These are phyloP conservation scores for Striga asiatica DNA, from an alignment of 257 asterid genomes.

Conservation along the genomic window DNA sequence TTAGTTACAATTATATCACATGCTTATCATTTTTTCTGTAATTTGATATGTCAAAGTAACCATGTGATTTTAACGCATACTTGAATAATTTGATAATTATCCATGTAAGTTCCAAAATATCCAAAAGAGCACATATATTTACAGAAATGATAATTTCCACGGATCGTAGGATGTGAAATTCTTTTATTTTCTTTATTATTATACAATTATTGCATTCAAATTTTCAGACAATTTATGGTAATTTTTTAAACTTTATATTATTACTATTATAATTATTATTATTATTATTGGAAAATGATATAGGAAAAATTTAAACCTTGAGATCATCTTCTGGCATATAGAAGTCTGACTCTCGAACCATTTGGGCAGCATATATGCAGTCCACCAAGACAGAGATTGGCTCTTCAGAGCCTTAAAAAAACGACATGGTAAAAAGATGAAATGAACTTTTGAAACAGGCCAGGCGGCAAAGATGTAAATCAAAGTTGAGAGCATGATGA, in stretches of 20 bases:
- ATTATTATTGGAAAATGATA: neutral
- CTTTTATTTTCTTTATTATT: too few relatives aligned
- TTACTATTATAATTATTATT: too few relatives aligned
- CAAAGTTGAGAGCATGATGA: too few relatives aligned
- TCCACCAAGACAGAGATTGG: slow-evolving; percentile 43
- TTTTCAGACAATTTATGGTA: neutral
- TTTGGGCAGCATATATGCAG: slow-evolving; percentile 69
- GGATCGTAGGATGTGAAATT: too few relatives aligned
- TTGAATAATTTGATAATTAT: too few relatives aligned
- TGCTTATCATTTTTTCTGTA: too few relatives aligned
- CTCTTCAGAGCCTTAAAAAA: slow-evolving; percentile 54
- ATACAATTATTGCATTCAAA: neutral
- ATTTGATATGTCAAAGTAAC: too few relatives aligned
- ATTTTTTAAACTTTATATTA: neutral
- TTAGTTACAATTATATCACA: too few relatives aligned
- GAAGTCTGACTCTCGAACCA: slow-evolving; percentile 52
- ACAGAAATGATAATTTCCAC: too few relatives aligned
- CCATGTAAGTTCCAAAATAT: too few relatives aligned
- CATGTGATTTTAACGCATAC: too few relatives aligned
- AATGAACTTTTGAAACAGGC: neutral
- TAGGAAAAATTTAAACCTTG: slow-evolving; percentile 38
- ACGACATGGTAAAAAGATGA: slow-evolving; percentile 13
- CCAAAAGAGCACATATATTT: too few relatives aligned
- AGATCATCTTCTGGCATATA: slow-evolving; percentile 33
- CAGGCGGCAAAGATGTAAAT: neutral